Evolutionary conservation across 139 green algal genomes (phyloP).

Genomic region (Raphidocelis subcapitata): DNA sequence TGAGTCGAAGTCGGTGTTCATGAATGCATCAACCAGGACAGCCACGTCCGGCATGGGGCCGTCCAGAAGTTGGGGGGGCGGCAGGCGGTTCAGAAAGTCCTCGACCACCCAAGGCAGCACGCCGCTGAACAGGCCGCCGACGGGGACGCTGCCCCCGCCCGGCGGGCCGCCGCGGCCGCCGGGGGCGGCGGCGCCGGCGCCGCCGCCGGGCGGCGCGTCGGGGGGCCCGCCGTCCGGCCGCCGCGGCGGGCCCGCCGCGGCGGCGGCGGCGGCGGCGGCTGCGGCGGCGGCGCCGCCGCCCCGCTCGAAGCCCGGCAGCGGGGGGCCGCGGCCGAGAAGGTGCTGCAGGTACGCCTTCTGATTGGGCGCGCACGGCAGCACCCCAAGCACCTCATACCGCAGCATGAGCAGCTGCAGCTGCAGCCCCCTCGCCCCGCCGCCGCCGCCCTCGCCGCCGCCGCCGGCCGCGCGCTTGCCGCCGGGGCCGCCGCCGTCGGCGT

Average conservation of each 20-base stretch:
- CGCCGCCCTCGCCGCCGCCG: slow-evolving; percentile 15
- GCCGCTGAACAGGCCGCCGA: slow-evolving; percentile 5
- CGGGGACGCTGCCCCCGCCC: slow-evolving; percentile 1
- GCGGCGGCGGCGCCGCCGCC: slow-evolving; percentile 1
- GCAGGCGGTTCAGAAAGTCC: slow-evolving; percentile 53
- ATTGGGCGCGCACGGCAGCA: slow-evolving; percentile 31
- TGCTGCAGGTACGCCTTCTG: slow-evolving; percentile 42
- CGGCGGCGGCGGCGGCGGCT: neutral
- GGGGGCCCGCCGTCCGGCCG: neutral
- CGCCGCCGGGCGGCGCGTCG: slow-evolving; percentile 1
- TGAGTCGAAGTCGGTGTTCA: too few species aligned
- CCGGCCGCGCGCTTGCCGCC: neutral
- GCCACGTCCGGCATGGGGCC: slow-evolving; percentile 31
- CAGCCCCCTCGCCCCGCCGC: neutral
- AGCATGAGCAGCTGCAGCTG: slow-evolving; percentile 38
- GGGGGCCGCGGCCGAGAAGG: slow-evolving; percentile 33
- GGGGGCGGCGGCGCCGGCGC: neutral
- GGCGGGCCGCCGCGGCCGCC: neutral
- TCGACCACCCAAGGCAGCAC: slow-evolving; percentile 51
- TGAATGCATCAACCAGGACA: slow-evolving; percentile 43
- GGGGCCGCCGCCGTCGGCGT: neutral
- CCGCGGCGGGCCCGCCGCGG: neutral
- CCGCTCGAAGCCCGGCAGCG: slow-evolving; percentile 21
- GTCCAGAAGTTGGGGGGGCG: slow-evolving; percentile 32
- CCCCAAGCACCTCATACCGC: slow-evolving; percentile 50